Base-by-base conservation (phyloP, 129 eudicot genomes). In the Centaurea solstitialis region DNA sequence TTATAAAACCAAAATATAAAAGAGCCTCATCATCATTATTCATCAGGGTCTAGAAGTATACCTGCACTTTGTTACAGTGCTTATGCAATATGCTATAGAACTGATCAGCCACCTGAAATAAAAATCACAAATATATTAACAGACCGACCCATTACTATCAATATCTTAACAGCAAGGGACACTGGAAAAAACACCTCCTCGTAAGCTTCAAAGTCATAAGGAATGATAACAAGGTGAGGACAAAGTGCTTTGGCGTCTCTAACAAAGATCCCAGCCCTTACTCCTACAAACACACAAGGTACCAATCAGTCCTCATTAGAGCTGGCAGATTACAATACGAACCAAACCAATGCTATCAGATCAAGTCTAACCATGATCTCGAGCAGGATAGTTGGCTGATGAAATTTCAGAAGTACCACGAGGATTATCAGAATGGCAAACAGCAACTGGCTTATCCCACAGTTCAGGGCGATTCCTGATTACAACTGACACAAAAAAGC, bases 371-470 rank as follows among this genome's bases (percentile, higher is more conserved):
- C 99, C 99, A 87, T 90, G 83, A 83, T 79, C 86, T 70, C 98
- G 89, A 66, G 99, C 98, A 83, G 97, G 97, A 81, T 95, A 95
- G 84, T 95, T 95, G 66, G 99, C 99, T 70, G 98, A 95, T 45
- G 99, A 95, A 72, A 93, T 95, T 86, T 95, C 98, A 68, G 99
- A 91, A 43, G 98, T 93, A 28, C 99, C 99, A 73, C 93, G 96
- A 43, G 97, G 91, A 84, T 83, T 95, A 84, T 95, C 98, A 33
- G 99, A 95, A 85, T 95, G 99, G 83, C 98, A 95, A 78, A 95
- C 97, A 69, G 97, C 98, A 86, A 95, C 98, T 75, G 99, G 98
- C 84, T 91, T 95, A 76, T 86, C 90, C 82, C 75, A 79, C 71
- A 92, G 83, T 64, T 89, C 98, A 75, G 97, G 94, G 75, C 28